A percentile compares a stretch with the other conserved stretches of the same genome.
Conservation (phyloP, 2,329 filamentous ascomycete species). For the Decorospora gaudefroyi region DNA sequence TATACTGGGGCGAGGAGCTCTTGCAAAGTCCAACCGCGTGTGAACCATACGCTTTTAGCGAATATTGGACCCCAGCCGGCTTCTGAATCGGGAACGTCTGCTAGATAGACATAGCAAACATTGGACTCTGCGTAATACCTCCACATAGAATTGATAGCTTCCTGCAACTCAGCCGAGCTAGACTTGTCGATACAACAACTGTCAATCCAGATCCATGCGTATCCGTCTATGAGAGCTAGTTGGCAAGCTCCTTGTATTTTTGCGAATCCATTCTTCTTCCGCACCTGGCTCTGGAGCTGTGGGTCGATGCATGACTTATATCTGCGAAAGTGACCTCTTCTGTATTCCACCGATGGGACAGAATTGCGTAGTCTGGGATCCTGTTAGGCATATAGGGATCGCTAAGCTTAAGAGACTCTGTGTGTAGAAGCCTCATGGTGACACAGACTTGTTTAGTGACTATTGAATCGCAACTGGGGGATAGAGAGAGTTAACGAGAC, state of each 20-base stretch:
- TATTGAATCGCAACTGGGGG: too few species aligned
- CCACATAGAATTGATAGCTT: constrained; percentile 26
- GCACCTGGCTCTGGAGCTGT: too few species aligned
- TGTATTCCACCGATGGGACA: too few species aligned
- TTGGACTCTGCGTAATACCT: constrained; percentile 12
- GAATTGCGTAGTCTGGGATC: too few species aligned
- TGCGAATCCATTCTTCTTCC: not conserved
- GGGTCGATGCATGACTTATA: too few species aligned
- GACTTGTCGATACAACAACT: constrained; percentile 26
- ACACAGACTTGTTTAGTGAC: too few species aligned
- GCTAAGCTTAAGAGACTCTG: too few species aligned
- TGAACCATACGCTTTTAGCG: not conserved
- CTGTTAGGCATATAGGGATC: too few species aligned
- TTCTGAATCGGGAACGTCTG: not conserved
- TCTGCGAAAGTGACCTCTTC: too few species aligned
- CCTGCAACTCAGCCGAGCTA: constrained; percentile 13
- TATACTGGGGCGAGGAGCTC: constrained; percentile 10
- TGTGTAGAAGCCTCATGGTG: too few species aligned
- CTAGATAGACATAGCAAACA: constrained; percentile 12
- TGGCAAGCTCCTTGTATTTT: not conserved
- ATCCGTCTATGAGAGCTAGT: not conserved
- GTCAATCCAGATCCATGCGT: constrained; percentile 17
- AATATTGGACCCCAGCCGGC: not conserved
- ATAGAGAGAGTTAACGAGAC: too few species aligned
- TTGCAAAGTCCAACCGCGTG: constrained; percentile 6